Conservation (phyloP, 768 basidiomycete genomes). For the Lactifluus rugatus region DNA sequence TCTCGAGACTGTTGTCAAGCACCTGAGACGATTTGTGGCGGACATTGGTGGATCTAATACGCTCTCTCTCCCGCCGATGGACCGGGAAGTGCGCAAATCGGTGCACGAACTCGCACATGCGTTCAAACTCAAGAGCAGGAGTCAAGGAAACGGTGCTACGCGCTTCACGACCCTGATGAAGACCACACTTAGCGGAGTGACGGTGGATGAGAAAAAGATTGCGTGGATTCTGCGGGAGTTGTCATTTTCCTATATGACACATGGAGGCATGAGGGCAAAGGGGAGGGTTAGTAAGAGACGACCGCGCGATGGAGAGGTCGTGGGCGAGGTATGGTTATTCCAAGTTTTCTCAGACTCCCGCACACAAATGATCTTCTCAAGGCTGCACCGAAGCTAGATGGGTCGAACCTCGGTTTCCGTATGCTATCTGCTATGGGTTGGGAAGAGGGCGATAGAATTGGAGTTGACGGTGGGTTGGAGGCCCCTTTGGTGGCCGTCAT, state of each 20-base stretch:
- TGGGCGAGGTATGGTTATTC: slow-evolving; percentile 55
- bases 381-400: slow-evolving; percentile 74
- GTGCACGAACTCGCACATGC: slow-evolving; percentile 74
- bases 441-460: slow-evolving; percentile 74
- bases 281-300: slow-evolving; percentile 20
- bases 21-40: slow-evolving; percentile 56
- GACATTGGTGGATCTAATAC: slow-evolving; percentile 40
- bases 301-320: slow-evolving; percentile 77
- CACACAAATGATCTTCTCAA: slow-evolving; percentile 23
- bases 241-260: slow-evolving; percentile 18
- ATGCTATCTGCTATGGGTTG: slow-evolving; percentile 90
- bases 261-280: slow-evolving; percentile 25
- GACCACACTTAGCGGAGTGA: slow-evolving; percentile 48
- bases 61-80: slow-evolving; percentile 72
- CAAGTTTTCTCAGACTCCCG: background rate
- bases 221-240: slow-evolving; percentile 29
- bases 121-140: slow-evolving; percentile 71
- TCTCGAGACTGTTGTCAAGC: slow-evolving; percentile 43
- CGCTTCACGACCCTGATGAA: slow-evolving; percentile 73
- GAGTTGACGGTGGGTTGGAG: slow-evolving; percentile 48
- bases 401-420: slow-evolving; percentile 76
- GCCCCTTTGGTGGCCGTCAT: slow-evolving; percentile 75
- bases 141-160: slow-evolving; percentile 55
- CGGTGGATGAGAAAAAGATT: slow-evolving; percentile 54
- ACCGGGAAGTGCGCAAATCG: slow-evolving; percentile 56